A percentile compares a stretch with the other conserved stretches of the same genome.
These are phyloP conservation scores for Santalum album DNA, from an alignment of 164 flowering plant species.

Conservation along the genomic window DNA sequence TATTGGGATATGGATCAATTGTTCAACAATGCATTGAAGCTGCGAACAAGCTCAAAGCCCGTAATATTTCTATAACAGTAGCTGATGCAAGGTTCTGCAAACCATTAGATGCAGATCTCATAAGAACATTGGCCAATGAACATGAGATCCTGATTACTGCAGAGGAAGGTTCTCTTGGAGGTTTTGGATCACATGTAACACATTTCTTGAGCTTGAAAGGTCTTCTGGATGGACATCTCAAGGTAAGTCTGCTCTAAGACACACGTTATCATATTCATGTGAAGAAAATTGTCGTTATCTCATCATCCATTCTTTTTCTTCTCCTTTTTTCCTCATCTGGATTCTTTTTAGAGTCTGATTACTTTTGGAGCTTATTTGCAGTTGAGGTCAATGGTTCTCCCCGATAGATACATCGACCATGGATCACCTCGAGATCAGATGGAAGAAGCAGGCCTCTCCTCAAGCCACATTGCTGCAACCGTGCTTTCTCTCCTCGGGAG, in stretches of 20 bases:
- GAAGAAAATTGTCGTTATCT: neutral
- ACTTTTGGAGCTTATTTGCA: constrained; percentile 17
- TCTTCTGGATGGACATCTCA: constrained; percentile 70
- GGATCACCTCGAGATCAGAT: constrained; percentile 79
- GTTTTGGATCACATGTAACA: constrained; percentile 80
- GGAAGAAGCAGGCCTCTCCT: constrained; percentile 76
- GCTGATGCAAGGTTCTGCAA: constrained; percentile 93
- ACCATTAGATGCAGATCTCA: constrained; percentile 68
- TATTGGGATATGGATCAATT: constrained; percentile 69
- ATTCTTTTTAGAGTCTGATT: constrained; percentile 4
- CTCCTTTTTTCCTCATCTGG: neutral
- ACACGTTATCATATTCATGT: neutral
- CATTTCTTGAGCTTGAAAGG: constrained; percentile 65
- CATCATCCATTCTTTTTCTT: neutral
- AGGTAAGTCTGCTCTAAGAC: constrained; percentile 35
- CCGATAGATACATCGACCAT: constrained; percentile 86
- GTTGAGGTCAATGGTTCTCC: constrained; percentile 61
- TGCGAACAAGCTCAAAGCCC: constrained; percentile 36
- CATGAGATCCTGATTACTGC: constrained; percentile 72
- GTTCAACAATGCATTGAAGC: constrained; percentile 73
- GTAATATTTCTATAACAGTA: constrained; percentile 41
- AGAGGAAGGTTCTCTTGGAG: constrained; percentile 89
- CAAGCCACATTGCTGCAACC: constrained; percentile 68
- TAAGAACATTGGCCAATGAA: constrained; percentile 54
- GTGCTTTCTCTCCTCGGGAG: constrained; percentile 67